Base-by-base conservation (phyloP, 2,329 filamentous ascomycete genomes). In the Pseudogymnoascus sp. region DNA sequence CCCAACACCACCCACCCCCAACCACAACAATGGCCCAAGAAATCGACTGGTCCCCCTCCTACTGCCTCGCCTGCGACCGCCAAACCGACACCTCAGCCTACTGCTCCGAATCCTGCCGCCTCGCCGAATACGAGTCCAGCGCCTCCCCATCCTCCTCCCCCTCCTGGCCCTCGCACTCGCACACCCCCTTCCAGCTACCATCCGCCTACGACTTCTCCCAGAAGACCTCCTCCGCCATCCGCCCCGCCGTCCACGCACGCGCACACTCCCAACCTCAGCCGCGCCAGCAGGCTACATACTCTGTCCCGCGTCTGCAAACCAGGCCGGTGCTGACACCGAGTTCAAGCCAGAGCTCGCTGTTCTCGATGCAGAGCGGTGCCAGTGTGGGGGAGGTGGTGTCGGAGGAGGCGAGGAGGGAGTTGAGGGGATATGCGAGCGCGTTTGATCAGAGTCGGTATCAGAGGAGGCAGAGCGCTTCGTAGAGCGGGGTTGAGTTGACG, bases 31-130 rank as follows among this genome's bases (percentile, higher is more conserved):
- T 73, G 71, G 67, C 69, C 40, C 67, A 66, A 62, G 68, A 73
- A 66, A 72, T 73, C 69, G 72, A 74, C 61, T 96, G 93, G 91
- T 90, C 90, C 71, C 90, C 89, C 76, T 88, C 96, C 77, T 96
- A 91, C 84, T 97, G 93, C 82, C 86, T 97, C 70, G 87, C 89
- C 79, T 97, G 93, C 81, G 93, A 97, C 79, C 88, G 89, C 78
- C 90, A 96, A 78, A 92, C 89, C 65, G 84, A 90, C 67, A 87
- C 87, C 63, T 87, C 87, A 65, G 86, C 90, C 68, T 96, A 96
- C 82, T 97, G 93, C 83, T 96, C 91, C 55, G 92, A 97, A 78
- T 85, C 90, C 31, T 97, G 93, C 83, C 86, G 91, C 67, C 81
- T 97, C 49, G 89, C 90, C 68, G 93, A 96, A 77, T 87, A 93